Conservation (phyloP, 2,329 filamentous ascomycete species). For the Aspergillus carbonarius region DNA sequence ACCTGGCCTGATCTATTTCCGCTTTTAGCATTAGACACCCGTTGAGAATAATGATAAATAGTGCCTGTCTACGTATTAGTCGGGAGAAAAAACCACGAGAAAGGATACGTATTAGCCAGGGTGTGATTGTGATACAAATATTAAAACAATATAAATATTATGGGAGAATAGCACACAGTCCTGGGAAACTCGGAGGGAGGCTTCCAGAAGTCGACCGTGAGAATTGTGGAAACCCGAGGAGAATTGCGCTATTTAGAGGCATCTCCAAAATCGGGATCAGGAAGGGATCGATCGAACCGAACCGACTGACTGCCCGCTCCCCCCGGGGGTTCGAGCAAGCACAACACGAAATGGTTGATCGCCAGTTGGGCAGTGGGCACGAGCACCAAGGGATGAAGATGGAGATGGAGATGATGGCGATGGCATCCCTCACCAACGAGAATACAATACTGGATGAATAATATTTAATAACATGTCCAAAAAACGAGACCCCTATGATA, state of each 20-base stretch:
- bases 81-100: neutral
- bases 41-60: neutral
- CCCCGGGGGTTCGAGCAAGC: neutral
- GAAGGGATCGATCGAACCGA: slow-evolving; percentile 1
- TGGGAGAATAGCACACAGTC: neutral
- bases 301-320: neutral
- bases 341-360: neutral
- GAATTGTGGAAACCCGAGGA: neutral
- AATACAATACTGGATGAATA: neutral
- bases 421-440: neutral
- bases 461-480: too few species aligned
- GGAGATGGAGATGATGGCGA: neutral
- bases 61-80: neutral
- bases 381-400: neutral
- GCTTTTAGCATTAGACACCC: neutral
- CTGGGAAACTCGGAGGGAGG: neutral
- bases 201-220: neutral
- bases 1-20: neutral
- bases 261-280: neutral
- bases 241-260: neutral
- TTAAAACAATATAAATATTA: neutral
- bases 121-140: neutral
- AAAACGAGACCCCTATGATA: too few species aligned
- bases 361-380: neutral
- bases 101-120: too few species aligned